Evolutionary conservation across 2,329 filamentous ascomycete genomes (phyloP).

Genomic region (Pseudophaeomoniella oleicola): DNA sequence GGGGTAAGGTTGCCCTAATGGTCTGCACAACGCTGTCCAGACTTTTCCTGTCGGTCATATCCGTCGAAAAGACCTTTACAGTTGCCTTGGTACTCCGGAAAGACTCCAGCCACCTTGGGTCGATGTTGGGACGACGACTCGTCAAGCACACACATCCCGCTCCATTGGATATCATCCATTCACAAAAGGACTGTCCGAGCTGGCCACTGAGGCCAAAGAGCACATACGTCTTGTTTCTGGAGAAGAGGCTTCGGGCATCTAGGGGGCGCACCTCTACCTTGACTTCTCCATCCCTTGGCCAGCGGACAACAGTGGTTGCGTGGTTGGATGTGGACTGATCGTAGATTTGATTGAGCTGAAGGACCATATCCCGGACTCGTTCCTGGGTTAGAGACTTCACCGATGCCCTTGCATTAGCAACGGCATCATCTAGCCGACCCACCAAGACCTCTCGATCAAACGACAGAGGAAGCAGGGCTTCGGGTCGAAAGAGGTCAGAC

Average conservation of each 20-base stretch:
- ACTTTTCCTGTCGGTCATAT: conserved; percentile 9
- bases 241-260: conserved; percentile 8
- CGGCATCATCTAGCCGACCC: neutral
- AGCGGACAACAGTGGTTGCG: neutral
- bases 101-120: conserved; percentile 11
- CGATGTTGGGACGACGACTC: conserved; percentile 16
- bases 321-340: too few species aligned
- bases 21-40: conserved; percentile 11
- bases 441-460: neutral
- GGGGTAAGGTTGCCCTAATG: conserved; percentile 18
- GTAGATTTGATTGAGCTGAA: conserved; percentile 1
- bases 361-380: neutral
- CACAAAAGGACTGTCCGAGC: conserved; percentile 15
- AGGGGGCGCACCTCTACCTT: conserved; percentile 3
- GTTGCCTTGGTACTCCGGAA: conserved; percentile 3
- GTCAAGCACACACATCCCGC: conserved; percentile 16
- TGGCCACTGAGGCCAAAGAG: conserved; percentile 17
- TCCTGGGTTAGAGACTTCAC: neutral
- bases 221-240: conserved; percentile 16
- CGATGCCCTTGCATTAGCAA: neutral
- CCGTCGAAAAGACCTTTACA: conserved; percentile 5
- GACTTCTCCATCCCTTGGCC: neutral
- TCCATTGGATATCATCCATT: conserved; percentile 17
- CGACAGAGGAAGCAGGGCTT: neutral
- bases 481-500: neutral